These are phyloP conservation scores for Glonium stellatum DNA, from an alignment of 495 filamentous ascomycete species.

Conservation along the genomic window DNA sequence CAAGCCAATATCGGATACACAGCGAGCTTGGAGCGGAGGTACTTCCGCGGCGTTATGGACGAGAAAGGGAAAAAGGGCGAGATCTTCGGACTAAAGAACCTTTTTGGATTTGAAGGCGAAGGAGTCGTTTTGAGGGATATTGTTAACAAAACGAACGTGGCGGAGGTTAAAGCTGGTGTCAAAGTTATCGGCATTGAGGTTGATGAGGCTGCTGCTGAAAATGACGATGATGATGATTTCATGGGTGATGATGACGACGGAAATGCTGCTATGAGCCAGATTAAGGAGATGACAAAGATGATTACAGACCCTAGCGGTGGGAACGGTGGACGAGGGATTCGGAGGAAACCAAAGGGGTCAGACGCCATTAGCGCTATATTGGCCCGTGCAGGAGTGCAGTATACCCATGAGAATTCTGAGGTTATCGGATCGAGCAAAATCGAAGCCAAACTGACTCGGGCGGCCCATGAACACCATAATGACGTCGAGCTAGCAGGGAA, in stretches of 20 bases:
- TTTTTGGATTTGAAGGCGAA: constrained; percentile 77
- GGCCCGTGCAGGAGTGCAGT: constrained; percentile 80
- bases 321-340: constrained; percentile 8
- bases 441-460: constrained; percentile 69
- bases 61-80: constrained; percentile 77
- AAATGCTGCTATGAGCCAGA: constrained; percentile 47
- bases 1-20: constrained; percentile 97
- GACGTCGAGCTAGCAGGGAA: constrained; percentile 37
- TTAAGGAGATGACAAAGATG: constrained; percentile 69
- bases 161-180: constrained; percentile 83
- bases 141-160: constrained; percentile 95
- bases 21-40: constrained; percentile 82
- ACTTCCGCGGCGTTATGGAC: constrained; percentile 92
- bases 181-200: constrained; percentile 67
- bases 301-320: constrained; percentile 37
- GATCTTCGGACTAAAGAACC: constrained; percentile 83
- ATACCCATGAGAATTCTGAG: constrained; percentile 94
- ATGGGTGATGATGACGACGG: constrained; percentile 40
- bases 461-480: constrained; percentile 59
- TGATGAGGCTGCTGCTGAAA: constrained; percentile 38
- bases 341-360: constrained; percentile 39
- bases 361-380: constrained; percentile 88
- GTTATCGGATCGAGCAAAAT: constrained; percentile 84
- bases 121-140: constrained; percentile 81
- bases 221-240: constrained; percentile 46